Base-by-base conservation (phyloP, 2,329 filamentous ascomycete species). In the Curvularia verruculosa region DNA sequence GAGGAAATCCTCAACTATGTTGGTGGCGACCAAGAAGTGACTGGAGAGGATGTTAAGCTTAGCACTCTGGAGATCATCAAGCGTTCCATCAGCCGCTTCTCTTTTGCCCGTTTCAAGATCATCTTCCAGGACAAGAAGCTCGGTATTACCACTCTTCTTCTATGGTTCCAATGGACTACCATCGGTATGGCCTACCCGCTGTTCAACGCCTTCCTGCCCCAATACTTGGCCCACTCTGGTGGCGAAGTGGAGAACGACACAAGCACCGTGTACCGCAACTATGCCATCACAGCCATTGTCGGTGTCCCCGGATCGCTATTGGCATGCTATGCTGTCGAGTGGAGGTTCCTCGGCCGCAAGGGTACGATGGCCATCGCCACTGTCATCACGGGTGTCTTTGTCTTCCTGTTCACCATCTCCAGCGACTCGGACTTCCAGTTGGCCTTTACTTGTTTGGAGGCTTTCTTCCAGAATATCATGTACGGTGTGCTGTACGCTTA, bases 171-270 rank as follows among this genome's bases (percentile, higher is more conserved):
- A 72, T 96, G 91, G 91, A 83, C 87, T 0, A 88, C 86, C 13
- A 93, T 96, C 64, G 91, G 91, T 58, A 89, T 96, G 86, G 91
- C 88, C 2, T 96, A 94, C 70, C 91, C 91, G 1, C 84, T 96
- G 1, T 96, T 94, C 83, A 95, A 95, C 75, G 89, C 90, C 50
- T 96, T 96, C 77, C 82, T 96, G n/a, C 92, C 92, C 0, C 90
- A 95, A 65, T 95, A 95, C 70, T 85, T 96, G 57, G 85, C 87
- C 23, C 84, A 86, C 54, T 83, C 85, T 24, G 79, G 79, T 10
- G 64, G 65, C 15, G 66, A 49, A 0, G 60, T 68, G 1, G 52
- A 58, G 1, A 71, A 68, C n/a, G 61, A 70, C 15, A 67, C 63
- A 3, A 60, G 60, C 46, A 74, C 77, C 31, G 80, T 86, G 0